Conservation (phyloP, 768 basidiomycete genomes). For the Leucosporidium scottii region DNA sequence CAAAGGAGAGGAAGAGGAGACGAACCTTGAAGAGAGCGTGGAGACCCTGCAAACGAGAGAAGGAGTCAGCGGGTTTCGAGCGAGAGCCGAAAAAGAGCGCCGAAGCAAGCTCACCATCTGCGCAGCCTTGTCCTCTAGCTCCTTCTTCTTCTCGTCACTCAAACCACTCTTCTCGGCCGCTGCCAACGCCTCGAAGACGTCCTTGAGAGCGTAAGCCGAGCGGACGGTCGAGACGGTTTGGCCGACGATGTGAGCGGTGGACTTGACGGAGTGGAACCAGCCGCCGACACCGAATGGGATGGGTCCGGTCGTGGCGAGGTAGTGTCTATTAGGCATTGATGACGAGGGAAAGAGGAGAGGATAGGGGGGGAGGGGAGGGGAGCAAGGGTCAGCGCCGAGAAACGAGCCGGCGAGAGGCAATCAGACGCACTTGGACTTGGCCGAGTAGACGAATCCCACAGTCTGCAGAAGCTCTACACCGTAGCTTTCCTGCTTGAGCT, state of each 20-base stretch:
- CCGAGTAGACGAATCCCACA: conserved; percentile 74
- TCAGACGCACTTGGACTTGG: conserved; percentile 48
- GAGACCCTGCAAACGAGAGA: conserved; percentile 48
- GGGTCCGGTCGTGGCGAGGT: conserved; percentile 63
- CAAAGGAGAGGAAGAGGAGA: neutral
- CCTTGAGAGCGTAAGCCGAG: conserved; percentile 73
- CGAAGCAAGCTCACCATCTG: conserved; percentile 53
- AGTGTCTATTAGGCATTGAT: conserved; percentile 57
- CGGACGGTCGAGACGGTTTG: conserved; percentile 35
- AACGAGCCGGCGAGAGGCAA: neutral
- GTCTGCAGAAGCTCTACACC: conserved; percentile 78
- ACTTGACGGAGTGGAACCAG: conserved; percentile 86
- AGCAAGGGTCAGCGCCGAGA: neutral
- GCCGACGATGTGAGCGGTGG: conserved; percentile 86
- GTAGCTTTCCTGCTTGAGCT: conserved; percentile 77
- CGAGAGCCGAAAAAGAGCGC: neutral
- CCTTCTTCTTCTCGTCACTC: conserved; percentile 66
- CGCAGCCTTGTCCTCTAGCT: conserved; percentile 82
- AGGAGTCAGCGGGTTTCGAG: too few species aligned
- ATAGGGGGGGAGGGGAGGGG: neutral
- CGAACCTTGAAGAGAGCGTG: conserved; percentile 80
- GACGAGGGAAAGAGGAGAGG: neutral
- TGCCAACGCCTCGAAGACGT: conserved; percentile 84
- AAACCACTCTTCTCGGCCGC: conserved; percentile 80
- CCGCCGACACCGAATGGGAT: conserved; percentile 67